Evolutionary conservation across 805 yeast species (phyloP).

Genomic region (Lipomyces sp.): DNA sequence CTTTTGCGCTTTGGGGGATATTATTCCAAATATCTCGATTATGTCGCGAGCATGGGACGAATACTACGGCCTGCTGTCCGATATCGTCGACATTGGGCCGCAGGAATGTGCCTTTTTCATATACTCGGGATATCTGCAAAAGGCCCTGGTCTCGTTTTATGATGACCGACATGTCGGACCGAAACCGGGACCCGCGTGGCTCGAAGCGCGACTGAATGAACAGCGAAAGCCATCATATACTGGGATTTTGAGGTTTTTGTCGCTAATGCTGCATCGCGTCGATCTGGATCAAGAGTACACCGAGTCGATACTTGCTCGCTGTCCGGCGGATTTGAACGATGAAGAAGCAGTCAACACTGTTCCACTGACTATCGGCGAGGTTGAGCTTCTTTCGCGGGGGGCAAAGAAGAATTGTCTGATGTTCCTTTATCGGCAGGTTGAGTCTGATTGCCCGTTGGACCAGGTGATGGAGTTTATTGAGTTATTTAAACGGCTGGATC

Average conservation of each 20-base stretch:
- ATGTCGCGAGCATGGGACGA: conserved; percentile 27
- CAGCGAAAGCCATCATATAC: conserved; percentile 16
- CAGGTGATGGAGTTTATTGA: conserved; percentile 11
- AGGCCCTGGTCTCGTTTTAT: conserved; percentile 17
- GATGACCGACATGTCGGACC: conserved; percentile 4
- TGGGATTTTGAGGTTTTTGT: conserved; percentile 11
- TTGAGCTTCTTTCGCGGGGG: conserved; percentile 15
- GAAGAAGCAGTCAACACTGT: conserved; percentile 3
- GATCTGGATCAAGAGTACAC: conserved; percentile 6
- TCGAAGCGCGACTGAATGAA: conserved; percentile 2
- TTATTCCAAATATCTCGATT: neutral
- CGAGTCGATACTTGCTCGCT: conserved; percentile 11
- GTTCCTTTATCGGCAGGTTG: conserved; percentile 13
- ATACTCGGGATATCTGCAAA: conserved; percentile 21
- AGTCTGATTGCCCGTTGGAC: conserved; percentile 16
- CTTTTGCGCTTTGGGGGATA: neutral
- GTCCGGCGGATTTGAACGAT: conserved; percentile 5
- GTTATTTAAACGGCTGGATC: conserved; percentile 3
- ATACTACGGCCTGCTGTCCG: conserved; percentile 15
- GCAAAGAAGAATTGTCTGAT: neutral
- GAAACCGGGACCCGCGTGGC: conserved; percentile 13
- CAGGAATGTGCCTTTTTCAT: conserved; percentile 24
- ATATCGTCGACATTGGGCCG: conserved; percentile 12
- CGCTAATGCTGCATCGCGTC: conserved; percentile 9
- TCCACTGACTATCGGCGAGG: conserved; percentile 13